phyloP scores from a whole-genome alignment of 306 rosid genomes.

The Begonia fuchsioides region DNA sequence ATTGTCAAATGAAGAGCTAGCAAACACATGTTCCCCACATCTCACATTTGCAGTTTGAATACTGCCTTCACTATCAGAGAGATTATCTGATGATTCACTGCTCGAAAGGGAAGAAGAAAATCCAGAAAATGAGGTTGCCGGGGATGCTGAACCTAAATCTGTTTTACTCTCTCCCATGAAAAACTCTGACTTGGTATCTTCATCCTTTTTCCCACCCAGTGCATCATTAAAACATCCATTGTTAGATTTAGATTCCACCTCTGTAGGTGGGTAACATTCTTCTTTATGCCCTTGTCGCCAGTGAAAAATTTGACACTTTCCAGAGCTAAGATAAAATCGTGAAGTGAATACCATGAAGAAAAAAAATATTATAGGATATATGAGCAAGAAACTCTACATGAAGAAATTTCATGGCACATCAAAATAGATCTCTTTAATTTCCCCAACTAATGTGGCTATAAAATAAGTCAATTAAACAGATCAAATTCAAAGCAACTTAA shows the following conservation, averaged over 20 bases:
- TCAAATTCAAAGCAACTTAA: too few relatives aligned
- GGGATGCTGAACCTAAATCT: constrained; percentile 29
- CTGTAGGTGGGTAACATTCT: constrained; percentile 32
- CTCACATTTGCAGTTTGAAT: constrained; percentile 31
- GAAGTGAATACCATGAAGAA: neutral
- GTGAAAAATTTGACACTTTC: constrained; percentile 75
- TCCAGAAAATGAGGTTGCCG: constrained; percentile 58
- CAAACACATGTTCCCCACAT: constrained; percentile 35
- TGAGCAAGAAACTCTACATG: too few relatives aligned
- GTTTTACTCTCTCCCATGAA: constrained; percentile 20
- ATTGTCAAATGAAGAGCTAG: constrained; percentile 25
- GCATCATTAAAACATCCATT: constrained; percentile 13
- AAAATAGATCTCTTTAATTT: too few relatives aligned
- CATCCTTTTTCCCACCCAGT: constrained; percentile 23
- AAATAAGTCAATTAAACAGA: too few relatives aligned
- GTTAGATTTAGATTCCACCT: constrained; percentile 15
- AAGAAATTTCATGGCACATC: too few relatives aligned
- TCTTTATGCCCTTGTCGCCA: constrained; percentile 93
- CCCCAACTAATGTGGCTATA: too few relatives aligned
- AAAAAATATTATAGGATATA: too few relatives aligned
- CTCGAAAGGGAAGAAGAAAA: constrained; percentile 34
- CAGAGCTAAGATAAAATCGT: constrained; percentile 42
- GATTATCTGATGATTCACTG: constrained; percentile 56
- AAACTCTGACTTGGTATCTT: constrained; percentile 21
- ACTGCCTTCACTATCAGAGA: constrained; percentile 49